Percentiles rank a stretch among this genome's conserved stretches.
These are phyloP conservation scores for Termitomyces sp. DNA, from an alignment of 768 basidiomycete species.

Conservation along the genomic window DNA sequence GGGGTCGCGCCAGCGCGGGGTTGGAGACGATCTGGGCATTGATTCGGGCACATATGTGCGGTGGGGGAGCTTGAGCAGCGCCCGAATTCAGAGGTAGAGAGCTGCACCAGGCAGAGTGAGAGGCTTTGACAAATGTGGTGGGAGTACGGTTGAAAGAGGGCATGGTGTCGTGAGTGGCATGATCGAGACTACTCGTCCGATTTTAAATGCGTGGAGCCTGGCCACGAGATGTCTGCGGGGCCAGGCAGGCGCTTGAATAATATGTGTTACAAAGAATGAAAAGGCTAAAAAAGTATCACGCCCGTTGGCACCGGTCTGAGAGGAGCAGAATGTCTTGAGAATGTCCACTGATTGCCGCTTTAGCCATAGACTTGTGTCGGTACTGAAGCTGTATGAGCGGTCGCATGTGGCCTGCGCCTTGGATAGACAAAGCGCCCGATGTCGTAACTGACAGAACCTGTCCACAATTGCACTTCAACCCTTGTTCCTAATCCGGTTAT, in stretches of 20 bases:
- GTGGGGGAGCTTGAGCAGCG: slow-evolving; percentile 11
- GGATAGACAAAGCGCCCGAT: neutral
- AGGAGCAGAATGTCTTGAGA: neutral
- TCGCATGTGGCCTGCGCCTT: no score
- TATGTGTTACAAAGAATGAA: neutral
- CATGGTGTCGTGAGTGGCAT: slow-evolving; percentile 7
- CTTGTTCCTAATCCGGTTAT: neutral
- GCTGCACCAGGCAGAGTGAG: slow-evolving; percentile 10
- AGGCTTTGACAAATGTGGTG: neutral
- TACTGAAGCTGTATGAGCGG: neutral
- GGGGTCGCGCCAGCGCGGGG: slow-evolving; percentile 17
- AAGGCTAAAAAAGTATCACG: neutral
- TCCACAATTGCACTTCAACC: no score
- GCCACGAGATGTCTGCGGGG: slow-evolving; percentile 4
- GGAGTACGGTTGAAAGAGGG: slow-evolving; percentile 2
- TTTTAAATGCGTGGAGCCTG: slow-evolving; percentile 4
- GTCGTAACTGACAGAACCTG: no score
- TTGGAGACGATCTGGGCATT: slow-evolving; percentile 20
- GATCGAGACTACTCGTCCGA: slow-evolving; percentile 2
- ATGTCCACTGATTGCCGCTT: no score
- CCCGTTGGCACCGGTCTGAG: neutral
- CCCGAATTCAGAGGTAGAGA: neutral
- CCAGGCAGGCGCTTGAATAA: neutral
- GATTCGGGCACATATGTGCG: slow-evolving; percentile 14
- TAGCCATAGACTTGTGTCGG: neutral